A percentile compares a stretch with the other conserved stretches of the same genome.
These are phyloP conservation scores for Phytophthora citricola DNA, from an alignment of 352 stramenopile species.

Conservation along the genomic window DNA sequence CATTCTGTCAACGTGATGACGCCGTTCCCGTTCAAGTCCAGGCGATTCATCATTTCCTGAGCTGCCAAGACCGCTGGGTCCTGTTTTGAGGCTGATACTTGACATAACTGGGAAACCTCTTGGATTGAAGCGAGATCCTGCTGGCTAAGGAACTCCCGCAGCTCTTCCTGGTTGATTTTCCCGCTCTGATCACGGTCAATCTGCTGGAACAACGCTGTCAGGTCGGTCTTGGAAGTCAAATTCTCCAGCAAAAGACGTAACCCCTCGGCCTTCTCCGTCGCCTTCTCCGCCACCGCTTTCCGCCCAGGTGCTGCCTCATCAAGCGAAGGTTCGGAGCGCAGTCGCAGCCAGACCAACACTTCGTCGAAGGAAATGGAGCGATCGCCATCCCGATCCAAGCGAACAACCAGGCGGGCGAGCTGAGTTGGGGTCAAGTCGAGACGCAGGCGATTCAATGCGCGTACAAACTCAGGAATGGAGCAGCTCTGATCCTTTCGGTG, in stretches of 20 bases:
- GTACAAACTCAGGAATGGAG: conserved; percentile 44
- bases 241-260: conserved; percentile 33
- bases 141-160: conserved; percentile 49
- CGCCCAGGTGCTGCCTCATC: not conserved
- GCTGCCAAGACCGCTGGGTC: conserved; percentile 24
- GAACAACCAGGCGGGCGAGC: conserved; percentile 57
- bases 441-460: conserved; percentile 42
- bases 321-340: conserved; percentile 22
- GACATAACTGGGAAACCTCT: conserved; percentile 22
- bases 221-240: conserved; percentile 12
- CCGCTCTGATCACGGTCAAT: conserved; percentile 61
- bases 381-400: conserved; percentile 64
- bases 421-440: conserved; percentile 55
- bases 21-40: conserved; percentile 64
- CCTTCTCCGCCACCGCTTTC: conserved; percentile 12
- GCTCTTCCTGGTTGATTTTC: conserved; percentile 62
- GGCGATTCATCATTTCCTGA: conserved; percentile 41
- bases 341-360: conserved; percentile 68
- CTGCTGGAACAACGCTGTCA: conserved; percentile 48
- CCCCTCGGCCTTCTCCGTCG: conserved; percentile 20
- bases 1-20: conserved; percentile 66
- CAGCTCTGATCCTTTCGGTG: conserved; percentile 47
- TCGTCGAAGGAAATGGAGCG: conserved; percentile 72
- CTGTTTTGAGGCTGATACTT: conserved; percentile 9
- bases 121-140: conserved; percentile 23